These are phyloP conservation scores for Phytopythium cucurbitacearum DNA, from an alignment of 352 stramenopile species.

Conservation along the genomic window DNA sequence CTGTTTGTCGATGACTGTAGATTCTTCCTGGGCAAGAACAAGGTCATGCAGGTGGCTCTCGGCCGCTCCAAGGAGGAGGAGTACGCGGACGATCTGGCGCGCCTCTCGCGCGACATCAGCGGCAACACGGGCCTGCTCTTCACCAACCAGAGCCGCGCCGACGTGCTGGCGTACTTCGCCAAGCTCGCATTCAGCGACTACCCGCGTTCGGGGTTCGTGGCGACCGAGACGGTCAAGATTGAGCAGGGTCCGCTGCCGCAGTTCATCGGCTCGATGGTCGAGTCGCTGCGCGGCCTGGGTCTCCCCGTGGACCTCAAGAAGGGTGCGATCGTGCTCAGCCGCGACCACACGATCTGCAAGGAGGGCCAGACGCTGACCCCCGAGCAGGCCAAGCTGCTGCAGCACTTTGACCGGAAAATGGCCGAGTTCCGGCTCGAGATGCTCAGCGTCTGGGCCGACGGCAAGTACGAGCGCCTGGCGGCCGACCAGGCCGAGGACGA, in stretches of 20 bases:
- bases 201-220: constrained; percentile 91
- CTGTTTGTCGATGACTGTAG: constrained; percentile 29
- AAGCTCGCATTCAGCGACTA: constrained; percentile 91
- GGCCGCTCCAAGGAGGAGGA: constrained; percentile 94
- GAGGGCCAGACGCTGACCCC: constrained; percentile 91
- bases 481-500: constrained; percentile 30
- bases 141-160: constrained; percentile 88
- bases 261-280: constrained; percentile 95
- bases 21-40: constrained; percentile 99
- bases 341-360: constrained; percentile 94
- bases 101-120: constrained; percentile 89
- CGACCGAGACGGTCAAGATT: constrained; percentile 87
- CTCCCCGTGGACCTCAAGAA: constrained; percentile 97
- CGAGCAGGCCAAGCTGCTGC: constrained; percentile 95
- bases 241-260: constrained; percentile 86
- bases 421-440: constrained; percentile 80
- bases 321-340: constrained; percentile 89
- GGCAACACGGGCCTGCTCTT: constrained; percentile 95
- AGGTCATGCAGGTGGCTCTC: constrained; percentile 97
- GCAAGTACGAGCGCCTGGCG: constrained; percentile 71
- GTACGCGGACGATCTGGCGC: constrained; percentile 93
- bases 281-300: constrained; percentile 94
- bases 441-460: constrained; percentile 74
- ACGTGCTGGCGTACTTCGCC: constrained; percentile 92
- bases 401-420: constrained; percentile 89